Evolutionary conservation across 192 early-diverging fungal species (phyloP).

Genomic region (Coemansia sp.): DNA sequence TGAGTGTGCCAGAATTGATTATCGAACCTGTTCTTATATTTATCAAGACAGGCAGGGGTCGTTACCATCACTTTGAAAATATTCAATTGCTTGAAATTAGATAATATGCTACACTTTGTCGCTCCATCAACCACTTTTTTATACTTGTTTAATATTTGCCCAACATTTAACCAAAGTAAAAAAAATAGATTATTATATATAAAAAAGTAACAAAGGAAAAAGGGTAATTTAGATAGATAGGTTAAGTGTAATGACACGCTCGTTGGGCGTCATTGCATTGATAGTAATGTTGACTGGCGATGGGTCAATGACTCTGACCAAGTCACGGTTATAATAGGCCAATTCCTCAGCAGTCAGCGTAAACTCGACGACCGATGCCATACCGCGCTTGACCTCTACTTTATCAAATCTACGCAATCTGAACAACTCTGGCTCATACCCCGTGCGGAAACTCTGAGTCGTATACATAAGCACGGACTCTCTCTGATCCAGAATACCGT

Average conservation of each 20-base stretch:
- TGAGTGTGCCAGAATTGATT: background rate
- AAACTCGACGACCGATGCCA: constrained; percentile 21
- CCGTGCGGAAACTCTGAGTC: constrained; percentile 55
- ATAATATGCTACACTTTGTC: too few relatives aligned
- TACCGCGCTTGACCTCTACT: constrained; percentile 18
- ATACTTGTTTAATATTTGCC: too few relatives aligned
- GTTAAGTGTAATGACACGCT: constrained; percentile 25
- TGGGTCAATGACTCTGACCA: constrained; percentile 28
- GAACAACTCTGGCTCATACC: constrained; percentile 60
- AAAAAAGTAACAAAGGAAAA: background rate
- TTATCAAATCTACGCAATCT: constrained; percentile 61
- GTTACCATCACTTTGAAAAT: background rate
- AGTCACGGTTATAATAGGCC: constrained; percentile 31
- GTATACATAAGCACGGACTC: constrained; percentile 63
- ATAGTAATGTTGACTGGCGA: constrained; percentile 42
- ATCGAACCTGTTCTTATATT: background rate
- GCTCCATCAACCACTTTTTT: too few relatives aligned
- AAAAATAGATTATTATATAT: background rate
- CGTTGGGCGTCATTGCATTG: constrained; percentile 36
- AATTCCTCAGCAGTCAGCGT: constrained; percentile 45
- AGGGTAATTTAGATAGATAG: background rate
- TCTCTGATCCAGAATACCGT: constrained; percentile 41
- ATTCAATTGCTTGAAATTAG: too few relatives aligned
- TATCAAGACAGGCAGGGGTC: background rate
- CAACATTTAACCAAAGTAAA: too few relatives aligned